Evolutionary conservation across 2,329 filamentous ascomycete genomes (phyloP).

Genomic region (Aureobasidium zeae): DNA sequence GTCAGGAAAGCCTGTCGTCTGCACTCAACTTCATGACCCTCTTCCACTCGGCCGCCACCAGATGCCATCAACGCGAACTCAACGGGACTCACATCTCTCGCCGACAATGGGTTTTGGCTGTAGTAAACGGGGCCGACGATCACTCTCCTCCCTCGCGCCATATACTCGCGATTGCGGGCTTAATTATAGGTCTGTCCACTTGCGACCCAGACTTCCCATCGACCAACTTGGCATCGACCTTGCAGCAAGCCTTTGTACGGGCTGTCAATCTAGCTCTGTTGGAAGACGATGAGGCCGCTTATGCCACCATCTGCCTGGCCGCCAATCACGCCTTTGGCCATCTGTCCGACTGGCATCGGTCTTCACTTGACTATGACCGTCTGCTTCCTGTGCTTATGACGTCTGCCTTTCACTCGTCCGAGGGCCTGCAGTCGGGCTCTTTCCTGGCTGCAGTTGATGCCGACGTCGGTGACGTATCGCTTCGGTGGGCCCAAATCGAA

Average conservation of each 20-base stretch:
- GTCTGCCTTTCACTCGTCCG: conserved; percentile 57
- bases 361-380: conserved; percentile 53
- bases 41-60: conserved; percentile 58
- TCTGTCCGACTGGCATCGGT: conserved; percentile 51
- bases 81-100: conserved; percentile 29
- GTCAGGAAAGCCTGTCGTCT: conserved; percentile 51
- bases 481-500: conserved; percentile 46
- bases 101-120: conserved; percentile 50
- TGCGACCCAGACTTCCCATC: conserved; percentile 56
- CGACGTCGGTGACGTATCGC: conserved; percentile 51
- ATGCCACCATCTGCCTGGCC: conserved; percentile 53
- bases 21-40: conserved; percentile 60
- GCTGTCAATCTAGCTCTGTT: conserved; percentile 67
- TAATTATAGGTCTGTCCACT: conserved; percentile 66
- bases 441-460: conserved; percentile 62
- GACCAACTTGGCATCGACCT: conserved; percentile 51
- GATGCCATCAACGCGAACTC: conserved; percentile 42
- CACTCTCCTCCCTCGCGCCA: conserved; percentile 69
- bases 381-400: conserved; percentile 62
- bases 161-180: conserved; percentile 66
- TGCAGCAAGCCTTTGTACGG: conserved; percentile 64
- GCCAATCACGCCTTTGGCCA: conserved; percentile 69
- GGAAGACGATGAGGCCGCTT: conserved; percentile 44
- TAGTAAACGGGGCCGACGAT: conserved; percentile 52
- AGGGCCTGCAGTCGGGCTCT: conserved; percentile 67